These are phyloP conservation scores for Apiotrichum montevideense DNA, from an alignment of 1,284 basidiomycete genomes.

Conservation along the genomic window DNA sequence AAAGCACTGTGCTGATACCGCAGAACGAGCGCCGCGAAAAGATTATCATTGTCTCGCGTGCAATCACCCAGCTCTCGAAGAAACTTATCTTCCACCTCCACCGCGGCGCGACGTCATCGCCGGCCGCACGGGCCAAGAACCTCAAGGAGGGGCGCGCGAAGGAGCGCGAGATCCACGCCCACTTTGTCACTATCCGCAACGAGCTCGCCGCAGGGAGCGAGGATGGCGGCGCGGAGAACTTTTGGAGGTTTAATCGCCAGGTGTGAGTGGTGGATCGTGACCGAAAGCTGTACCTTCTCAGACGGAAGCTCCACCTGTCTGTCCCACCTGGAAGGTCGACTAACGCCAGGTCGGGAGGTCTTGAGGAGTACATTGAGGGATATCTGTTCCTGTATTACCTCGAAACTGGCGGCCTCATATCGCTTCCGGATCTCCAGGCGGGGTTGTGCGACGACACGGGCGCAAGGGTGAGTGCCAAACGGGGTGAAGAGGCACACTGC, in stretches of 20 bases:
- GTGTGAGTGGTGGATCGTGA: conserved; percentile 52
- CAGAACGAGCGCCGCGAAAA: conserved; percentile 47
- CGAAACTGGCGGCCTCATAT: conserved; percentile 63
- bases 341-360: conserved; percentile 47
- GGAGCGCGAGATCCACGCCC: conserved; percentile 61
- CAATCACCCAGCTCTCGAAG: conserved; percentile 88
- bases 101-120: conserved; percentile 54
- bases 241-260: conserved; percentile 72
- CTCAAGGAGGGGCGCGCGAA: conserved; percentile 58
- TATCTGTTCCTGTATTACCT: conserved; percentile 84
- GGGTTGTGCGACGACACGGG: conserved; percentile 52
- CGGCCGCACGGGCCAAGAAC: conserved; percentile 27
- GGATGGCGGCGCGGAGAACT: conserved; percentile 52
- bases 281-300: too few relatives aligned
- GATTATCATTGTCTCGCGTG: conserved; percentile 54
- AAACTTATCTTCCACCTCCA: conserved; percentile 92
- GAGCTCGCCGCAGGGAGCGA: conserved; percentile 53
- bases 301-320: too few relatives aligned
- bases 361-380: conserved; percentile 92
- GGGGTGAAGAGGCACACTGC: too few relatives aligned
- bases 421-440: conserved; percentile 62
- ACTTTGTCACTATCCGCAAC: conserved; percentile 59
- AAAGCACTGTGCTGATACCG: neutral
- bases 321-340: neutral
- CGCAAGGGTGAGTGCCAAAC: conserved; percentile 1